Percentiles rank a stretch among this genome's conserved stretches.
phyloP scores from a whole-genome alignment of 768 basidiomycete species.

The Lentinula aciculospora region DNA sequence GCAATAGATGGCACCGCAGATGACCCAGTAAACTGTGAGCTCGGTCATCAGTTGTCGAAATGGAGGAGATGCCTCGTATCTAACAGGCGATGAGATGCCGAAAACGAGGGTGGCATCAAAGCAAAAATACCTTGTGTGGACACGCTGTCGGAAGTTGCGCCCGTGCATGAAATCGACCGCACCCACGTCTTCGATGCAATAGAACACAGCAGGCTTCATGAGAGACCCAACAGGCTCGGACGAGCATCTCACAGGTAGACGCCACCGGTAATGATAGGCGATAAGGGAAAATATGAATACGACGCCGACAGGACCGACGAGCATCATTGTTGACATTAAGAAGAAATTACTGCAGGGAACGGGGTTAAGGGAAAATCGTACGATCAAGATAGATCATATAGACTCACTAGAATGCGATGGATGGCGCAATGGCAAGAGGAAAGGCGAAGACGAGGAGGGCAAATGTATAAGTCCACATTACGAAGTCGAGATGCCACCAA shows the following conservation, averaged over 20 bases:
- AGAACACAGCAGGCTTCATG: conserved; percentile 27
- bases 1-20: conserved; percentile 18
- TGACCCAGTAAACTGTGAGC: conserved; percentile 21
- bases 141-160: conserved; percentile 17
- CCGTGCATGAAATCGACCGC: conserved; percentile 24
- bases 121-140: conserved; percentile 18
- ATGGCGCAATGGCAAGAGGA: conserved; percentile 23
- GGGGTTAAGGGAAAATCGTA: background rate
- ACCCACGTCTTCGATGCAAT: conserved; percentile 24
- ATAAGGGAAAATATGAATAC: conserved; percentile 23
- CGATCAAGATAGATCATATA: background rate
- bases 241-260: conserved; percentile 20
- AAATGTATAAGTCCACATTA: conserved; percentile 25
- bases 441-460: conserved; percentile 23
- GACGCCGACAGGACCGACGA: conserved; percentile 22
- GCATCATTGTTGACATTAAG: conserved; percentile 25
- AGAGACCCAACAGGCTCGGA: conserved; percentile 20
- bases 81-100: background rate
- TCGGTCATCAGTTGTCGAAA: conserved; percentile 21
- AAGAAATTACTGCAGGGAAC: conserved; percentile 20
- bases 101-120: background rate
- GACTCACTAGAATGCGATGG: conserved; percentile 19
- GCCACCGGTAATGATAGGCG: conserved; percentile 9
- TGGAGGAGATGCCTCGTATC: conserved; percentile 20
- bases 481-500: conserved; percentile 27